These are phyloP conservation scores for Trichophyton rubrum DNA, from an alignment of 2,329 filamentous ascomycete genomes.

Conservation along the genomic window DNA sequence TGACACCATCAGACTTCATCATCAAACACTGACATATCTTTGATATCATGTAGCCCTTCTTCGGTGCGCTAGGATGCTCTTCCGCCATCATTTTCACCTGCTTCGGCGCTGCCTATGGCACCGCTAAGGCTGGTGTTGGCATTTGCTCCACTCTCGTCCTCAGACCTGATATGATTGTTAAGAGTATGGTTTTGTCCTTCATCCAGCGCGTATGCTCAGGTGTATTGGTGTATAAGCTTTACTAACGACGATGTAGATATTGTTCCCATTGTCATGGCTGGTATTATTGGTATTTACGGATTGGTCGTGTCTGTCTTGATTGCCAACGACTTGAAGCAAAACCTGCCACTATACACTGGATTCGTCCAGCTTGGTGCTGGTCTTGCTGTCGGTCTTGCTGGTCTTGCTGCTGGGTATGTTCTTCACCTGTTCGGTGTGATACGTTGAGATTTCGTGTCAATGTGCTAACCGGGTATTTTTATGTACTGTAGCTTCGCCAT, in stretches of 20 bases:
- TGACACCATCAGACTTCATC: neutral
- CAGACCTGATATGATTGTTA: conserved; percentile 94
- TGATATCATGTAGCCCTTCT: conserved; percentile 56
- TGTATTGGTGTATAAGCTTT: neutral
- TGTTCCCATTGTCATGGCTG: conserved; percentile 99
- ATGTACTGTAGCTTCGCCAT: conserved; percentile 53
- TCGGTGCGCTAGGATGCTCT: conserved; percentile 94
- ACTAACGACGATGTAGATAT: conserved; percentile 55
- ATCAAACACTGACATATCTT: conserved; percentile 1
- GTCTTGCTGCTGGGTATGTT: conserved; percentile 57
- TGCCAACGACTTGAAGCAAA: conserved; percentile 63
- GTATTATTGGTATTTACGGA: conserved; percentile 99
- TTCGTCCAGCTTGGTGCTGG: conserved; percentile 80
- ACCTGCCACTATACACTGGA: conserved; percentile 61
- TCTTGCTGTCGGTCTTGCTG: conserved; percentile 67
- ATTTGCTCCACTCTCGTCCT: conserved; percentile 98
- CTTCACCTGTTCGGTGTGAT: neutral
- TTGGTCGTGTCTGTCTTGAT: conserved; percentile 80
- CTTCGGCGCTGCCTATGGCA: conserved; percentile 94
- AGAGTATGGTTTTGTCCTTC: conserved; percentile 57
- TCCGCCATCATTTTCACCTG: conserved; percentile 93
- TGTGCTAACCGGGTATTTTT: neutral
- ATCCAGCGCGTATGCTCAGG: neutral
- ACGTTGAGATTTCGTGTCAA: neutral
- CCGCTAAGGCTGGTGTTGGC: conserved; percentile 97